phyloP scores from a whole-genome alignment of 2,329 filamentous ascomycete genomes.

The Xylaria sp. region DNA sequence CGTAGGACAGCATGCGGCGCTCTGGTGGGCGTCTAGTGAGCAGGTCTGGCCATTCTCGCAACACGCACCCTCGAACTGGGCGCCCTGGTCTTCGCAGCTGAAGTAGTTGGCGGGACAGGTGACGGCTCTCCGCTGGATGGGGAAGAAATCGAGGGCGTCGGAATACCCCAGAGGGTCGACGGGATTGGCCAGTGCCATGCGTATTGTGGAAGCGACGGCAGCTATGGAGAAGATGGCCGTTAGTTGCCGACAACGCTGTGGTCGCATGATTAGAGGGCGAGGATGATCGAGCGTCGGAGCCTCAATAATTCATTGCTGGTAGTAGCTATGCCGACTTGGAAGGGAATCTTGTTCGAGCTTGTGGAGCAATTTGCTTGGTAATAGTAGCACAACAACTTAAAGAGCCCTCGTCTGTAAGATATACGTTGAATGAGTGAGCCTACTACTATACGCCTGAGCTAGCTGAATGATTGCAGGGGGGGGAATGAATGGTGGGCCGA shows the following conservation, averaged over 20 bases:
- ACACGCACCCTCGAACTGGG: conserved; percentile 55
- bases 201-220: conserved; percentile 28
- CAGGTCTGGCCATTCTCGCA: conserved; percentile 59
- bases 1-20: conserved; percentile 60
- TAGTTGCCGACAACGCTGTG: conserved; percentile 25
- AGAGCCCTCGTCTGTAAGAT: neutral
- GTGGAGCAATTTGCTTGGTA: neutral
- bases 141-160: conserved; percentile 33
- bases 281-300: neutral
- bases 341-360: neutral
- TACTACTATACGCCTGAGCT: too few species aligned
- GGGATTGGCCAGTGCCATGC: conserved; percentile 28
- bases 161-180: conserved; percentile 36
- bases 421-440: neutral
- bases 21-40: conserved; percentile 53
- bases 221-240: conserved; percentile 24
- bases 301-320: conserved; percentile 16
- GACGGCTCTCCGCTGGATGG: conserved; percentile 37
- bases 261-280: conserved; percentile 33
- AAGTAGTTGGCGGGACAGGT: conserved; percentile 57
- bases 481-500: too few species aligned
- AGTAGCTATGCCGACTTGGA: too few species aligned
- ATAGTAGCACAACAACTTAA: neutral
- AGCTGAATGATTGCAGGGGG: too few species aligned
- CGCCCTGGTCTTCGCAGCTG: conserved; percentile 55